phyloP scores from a whole-genome alignment of 768 basidiomycete species.

The Suillus fuscotomentosus region DNA sequence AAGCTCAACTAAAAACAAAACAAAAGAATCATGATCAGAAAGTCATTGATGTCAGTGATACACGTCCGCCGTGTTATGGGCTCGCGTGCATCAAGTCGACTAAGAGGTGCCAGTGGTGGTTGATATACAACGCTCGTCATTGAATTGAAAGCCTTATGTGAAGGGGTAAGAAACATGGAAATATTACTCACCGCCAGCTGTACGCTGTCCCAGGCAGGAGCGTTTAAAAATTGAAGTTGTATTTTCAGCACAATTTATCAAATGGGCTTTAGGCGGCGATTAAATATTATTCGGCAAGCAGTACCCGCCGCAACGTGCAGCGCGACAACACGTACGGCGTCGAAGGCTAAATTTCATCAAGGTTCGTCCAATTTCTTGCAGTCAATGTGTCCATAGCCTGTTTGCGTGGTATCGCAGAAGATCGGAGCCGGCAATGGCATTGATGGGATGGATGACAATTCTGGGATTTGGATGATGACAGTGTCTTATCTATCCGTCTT shows the following conservation, averaged over 20 bases:
- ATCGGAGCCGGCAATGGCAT: neutral
- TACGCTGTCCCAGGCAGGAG: neutral
- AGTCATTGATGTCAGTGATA: slow-evolving; percentile 79
- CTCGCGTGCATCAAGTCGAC: slow-evolving; percentile 62
- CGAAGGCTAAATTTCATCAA: slow-evolving; percentile 7
- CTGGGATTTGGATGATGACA: slow-evolving; percentile 7
- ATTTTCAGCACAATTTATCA: neutral
- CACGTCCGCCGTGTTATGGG: slow-evolving; percentile 36
- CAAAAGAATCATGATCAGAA: slow-evolving; percentile 38
- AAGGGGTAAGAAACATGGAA: neutral
- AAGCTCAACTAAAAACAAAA: neutral
- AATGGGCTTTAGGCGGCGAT: slow-evolving; percentile 21
- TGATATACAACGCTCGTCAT: slow-evolving; percentile 85
- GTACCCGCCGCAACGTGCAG: neutral
- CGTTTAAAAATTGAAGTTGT: neutral
- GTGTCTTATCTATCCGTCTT: slow-evolving; percentile 5
- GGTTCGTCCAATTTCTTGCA: slow-evolving; percentile 6
- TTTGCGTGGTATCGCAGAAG: neutral
- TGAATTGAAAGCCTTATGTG: slow-evolving; percentile 26
- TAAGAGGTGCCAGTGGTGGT: slow-evolving; percentile 88
- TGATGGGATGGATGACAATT: slow-evolving; percentile 6
- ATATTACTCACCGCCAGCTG: neutral
- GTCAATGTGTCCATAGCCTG: neutral
- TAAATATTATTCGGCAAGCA: slow-evolving; percentile 9
- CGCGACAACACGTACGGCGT: slow-evolving; percentile 4